These are phyloP conservation scores for Zea mays DNA, from an alignment of 176 grass and related monocot species.

Conservation along the genomic window Zm-B73-REFERENCE-NAM-5.0 NC_050097.1:203062001-203062500, in stretches of 20 bases:
- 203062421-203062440: not conserved
- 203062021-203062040: conserved; percentile 56
- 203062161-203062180: conserved; percentile 6
- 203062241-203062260: conserved; percentile 6
- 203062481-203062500: conserved; percentile 2
- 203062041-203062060: conserved; percentile 82
- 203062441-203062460: conserved; percentile 1
- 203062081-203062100: conserved; percentile 98
- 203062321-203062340: not conserved
- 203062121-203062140: conserved; percentile 89
- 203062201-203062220: not conserved
- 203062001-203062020: conserved; percentile 44
- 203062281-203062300: conserved; percentile 2
- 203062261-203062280: not conserved
- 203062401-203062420: not conserved
- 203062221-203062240: not conserved
- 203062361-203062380: not conserved
- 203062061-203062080: conserved; percentile 96
- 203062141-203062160: conserved; percentile 44
- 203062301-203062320: not conserved
- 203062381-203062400: not conserved
- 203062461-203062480: conserved; percentile 20
- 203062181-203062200: conserved; percentile 30
- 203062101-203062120: conserved; percentile 98
- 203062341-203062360: too few relatives aligned